Percentiles rank a stretch among this genome's conserved stretches.
Evolutionary conservation across 2,329 filamentous ascomycete species (phyloP).

Genomic region (Ceratocystis diversiconidia): DNA sequence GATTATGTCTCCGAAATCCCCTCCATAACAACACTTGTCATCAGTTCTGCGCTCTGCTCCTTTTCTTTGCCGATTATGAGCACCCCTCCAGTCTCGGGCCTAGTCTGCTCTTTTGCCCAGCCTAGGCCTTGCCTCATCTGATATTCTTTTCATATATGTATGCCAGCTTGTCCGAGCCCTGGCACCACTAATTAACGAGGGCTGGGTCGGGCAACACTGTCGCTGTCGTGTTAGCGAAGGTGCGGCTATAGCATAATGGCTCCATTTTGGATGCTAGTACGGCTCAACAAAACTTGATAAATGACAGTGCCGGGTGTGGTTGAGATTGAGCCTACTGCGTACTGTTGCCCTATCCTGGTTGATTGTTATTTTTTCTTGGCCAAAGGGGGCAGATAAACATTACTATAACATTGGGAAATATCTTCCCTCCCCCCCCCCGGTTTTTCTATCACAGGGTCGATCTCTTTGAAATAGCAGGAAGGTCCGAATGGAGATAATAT

Average conservation of each 20-base stretch:
- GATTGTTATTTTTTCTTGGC: too few species aligned
- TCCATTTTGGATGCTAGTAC: neutral
- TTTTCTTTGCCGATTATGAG: neutral
- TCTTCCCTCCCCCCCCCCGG: neutral
- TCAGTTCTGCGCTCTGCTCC: neutral
- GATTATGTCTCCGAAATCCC: neutral
- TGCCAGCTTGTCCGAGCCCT: neutral
- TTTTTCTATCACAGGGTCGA: neutral
- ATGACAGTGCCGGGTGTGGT: neutral
- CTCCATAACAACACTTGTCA: neutral
- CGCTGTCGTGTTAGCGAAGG: neutral
- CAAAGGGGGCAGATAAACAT: too few species aligned
- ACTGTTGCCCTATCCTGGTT: too few species aligned
- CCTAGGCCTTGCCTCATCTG: neutral
- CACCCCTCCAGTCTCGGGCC: neutral
- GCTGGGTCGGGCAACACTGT: neutral
- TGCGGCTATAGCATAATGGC: neutral
- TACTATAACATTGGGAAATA: neutral
- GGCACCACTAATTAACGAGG: neutral
- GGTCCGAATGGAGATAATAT: too few species aligned
- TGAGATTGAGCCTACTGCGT: neutral
- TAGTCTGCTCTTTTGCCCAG: neutral
- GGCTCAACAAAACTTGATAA: neutral
- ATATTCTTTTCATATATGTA: neutral
- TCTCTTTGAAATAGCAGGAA: neutral